Base-by-base conservation (phyloP, 2,329 filamentous ascomycete genomes). In the Aspergillus texensis region DNA sequence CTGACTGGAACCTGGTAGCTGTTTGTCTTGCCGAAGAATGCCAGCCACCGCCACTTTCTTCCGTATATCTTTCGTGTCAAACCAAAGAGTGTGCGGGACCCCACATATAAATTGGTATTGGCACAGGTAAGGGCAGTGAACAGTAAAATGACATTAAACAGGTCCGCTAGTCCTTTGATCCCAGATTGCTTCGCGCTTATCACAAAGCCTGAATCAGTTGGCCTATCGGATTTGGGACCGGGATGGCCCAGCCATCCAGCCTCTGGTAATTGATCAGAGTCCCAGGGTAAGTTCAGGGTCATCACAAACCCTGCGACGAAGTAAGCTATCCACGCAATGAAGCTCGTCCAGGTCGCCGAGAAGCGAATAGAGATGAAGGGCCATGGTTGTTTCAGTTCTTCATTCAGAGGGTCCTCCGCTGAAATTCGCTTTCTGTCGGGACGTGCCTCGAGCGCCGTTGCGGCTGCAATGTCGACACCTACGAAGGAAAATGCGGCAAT, bases 21-120 rank as follows among this genome's bases (percentile, higher is more conserved):
- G 57, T 74, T 69, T 2, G 72, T 74, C 30, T 67, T 71, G 2
- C 72, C 72, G 58, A 74, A 70, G 52, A 63, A 71, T 1, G 70
- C 68, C n/a, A 73, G 58, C 58, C 67, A 70, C 8, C 48, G 53
- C 36, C 64, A 65, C 39, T 58, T 46, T 11, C 69, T 57, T 11
- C 61, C 65, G n/a, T 67, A 67, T 9, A 67, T 58, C 16, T 70
- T 62, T 41, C 61, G 64, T 0, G 72, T 72, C 5, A 78, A 61
- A 1, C 75, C 75, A 56, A 75, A 78, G 0, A 78, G 59, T 1
- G 74, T 71, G 14, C 77, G 67, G 0, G 77, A 78, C 3, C 75
- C 72, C 19, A 78, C 71, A 55, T 77, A 78, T 2, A 78, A 70
- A 41, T 73, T 74, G 1, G 75, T 76, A 60, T 74, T 75, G 3